These are phyloP conservation scores for Ceratopteris richardii DNA, from an alignment of 75 land plant genomes.

Conservation along the genomic window DNA sequence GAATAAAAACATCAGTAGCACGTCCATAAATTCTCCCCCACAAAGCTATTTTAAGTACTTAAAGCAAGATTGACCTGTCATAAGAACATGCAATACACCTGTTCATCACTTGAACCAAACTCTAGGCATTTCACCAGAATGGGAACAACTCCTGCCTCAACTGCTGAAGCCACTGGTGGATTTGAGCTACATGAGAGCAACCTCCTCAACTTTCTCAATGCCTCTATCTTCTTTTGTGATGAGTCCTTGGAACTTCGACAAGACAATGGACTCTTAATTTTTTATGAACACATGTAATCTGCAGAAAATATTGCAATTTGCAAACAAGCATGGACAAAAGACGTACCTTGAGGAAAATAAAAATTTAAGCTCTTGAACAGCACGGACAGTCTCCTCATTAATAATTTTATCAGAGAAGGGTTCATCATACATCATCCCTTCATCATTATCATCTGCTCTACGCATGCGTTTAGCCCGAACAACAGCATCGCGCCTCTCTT, in stretches of 20 bases:
- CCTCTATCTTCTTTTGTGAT: slow-evolving; percentile 52
- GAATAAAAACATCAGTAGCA: neutral
- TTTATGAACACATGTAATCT: neutral
- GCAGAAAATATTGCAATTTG: neutral
- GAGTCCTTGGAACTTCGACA: slow-evolving; percentile 63
- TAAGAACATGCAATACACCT: slow-evolving; percentile 34
- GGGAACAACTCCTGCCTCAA: slow-evolving; percentile 82
- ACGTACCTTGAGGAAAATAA: slow-evolving; percentile 36
- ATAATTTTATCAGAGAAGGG: slow-evolving; percentile 23
- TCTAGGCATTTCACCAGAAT: slow-evolving; percentile 77
- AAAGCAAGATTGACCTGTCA: neutral
- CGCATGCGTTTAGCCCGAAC: slow-evolving; percentile 84
- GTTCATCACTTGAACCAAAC: slow-evolving; percentile 95
- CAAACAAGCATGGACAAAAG: neutral
- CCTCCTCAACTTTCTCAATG: slow-evolving; percentile 62
- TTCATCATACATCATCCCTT: slow-evolving; percentile 38
- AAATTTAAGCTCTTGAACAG: slow-evolving; percentile 58
- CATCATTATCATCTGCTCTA: slow-evolving; percentile 36
- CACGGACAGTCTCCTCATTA: slow-evolving; percentile 46
- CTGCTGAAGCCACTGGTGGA: slow-evolving; percentile 78
- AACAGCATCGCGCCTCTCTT: slow-evolving; percentile 79
- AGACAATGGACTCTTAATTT: neutral
- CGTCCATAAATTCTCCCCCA: too few relatives aligned
- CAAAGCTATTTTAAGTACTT: too few relatives aligned
- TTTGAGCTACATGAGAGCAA: slow-evolving; percentile 58